Evolutionary conservation across 495 filamentous ascomycete species (phyloP), one percentile per base, ranked within the genome.

Genomic region (Neurospora sp.): DNA sequence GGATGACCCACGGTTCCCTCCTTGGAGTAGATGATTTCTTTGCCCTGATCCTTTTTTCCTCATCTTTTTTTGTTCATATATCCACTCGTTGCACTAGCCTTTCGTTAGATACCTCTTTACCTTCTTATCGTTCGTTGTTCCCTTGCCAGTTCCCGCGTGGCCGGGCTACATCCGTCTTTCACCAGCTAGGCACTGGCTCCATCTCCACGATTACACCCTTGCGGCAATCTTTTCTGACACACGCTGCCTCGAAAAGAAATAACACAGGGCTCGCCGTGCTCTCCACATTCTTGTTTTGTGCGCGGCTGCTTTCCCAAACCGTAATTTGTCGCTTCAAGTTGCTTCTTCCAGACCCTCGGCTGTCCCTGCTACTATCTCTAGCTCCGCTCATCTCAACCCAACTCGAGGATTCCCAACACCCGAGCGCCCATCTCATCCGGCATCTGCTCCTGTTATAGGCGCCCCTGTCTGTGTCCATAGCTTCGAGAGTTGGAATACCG

Each of bases 151-250:
- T 61, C 53, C 53, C 22, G 53, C 53, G 53, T 61, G 53, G 53
- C 53, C 53, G 53, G 53, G 53, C 53, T 61, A 61, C 53, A 61
- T 61, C 53, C 53, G 53, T 61, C 53, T 61, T 61, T 61, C 22
- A 61, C 53, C 53, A 61, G 53, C 53, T 61, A 61, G 53, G 53
- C 53, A 61, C 53, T 61, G 53, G 73, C 72, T 77, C 73, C 70
- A 75, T 74, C 73, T 76, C 71, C 73, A 61, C 53, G 53, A 66
- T 71, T 40, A 73, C 69, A 78, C 78, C 78, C 80, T 78, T 76
- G 78, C 73, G 79, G 74, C 77, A 79, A 82, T 82, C 80, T 78
- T 70, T 81, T 76, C 79, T 82, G 81, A 81, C 79, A 80, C 80
- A 77, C 78, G 74, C 79, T 78, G 75, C 73, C 76, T 75, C 74